These are phyloP conservation scores for Metarhizium brunneum DNA, from an alignment of 2,329 filamentous ascomycete genomes.

Conservation along the genomic window DNA sequence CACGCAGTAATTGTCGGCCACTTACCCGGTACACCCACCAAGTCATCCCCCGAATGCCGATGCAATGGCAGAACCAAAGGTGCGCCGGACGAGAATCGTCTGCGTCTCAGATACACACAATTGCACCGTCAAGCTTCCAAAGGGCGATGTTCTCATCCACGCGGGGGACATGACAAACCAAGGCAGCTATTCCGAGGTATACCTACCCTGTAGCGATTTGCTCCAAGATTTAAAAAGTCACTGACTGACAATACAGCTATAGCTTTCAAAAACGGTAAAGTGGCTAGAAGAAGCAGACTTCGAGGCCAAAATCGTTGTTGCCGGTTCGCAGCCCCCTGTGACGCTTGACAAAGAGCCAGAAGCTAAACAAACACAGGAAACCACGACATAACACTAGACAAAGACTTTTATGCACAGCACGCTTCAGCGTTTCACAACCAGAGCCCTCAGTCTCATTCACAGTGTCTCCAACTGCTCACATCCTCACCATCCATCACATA, in stretches of 20 bases:
- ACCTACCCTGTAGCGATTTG: neutral
- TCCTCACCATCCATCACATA: conserved; percentile 52
- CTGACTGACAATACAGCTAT: neutral
- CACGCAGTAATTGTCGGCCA: no score
- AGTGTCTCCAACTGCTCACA: conserved; percentile 45
- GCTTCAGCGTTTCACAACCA: conserved; percentile 48
- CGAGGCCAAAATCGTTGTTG: conserved; percentile 61
- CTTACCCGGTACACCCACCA: no score
- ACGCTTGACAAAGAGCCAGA: neutral
- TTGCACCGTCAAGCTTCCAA: conserved; percentile 52
- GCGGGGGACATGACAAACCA: conserved; percentile 71
- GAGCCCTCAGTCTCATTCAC: conserved; percentile 37
- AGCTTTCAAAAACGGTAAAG: conserved; percentile 48
- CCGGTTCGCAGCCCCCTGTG: conserved; percentile 35
- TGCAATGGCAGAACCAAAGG: conserved; percentile 7
- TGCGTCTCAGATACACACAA: conserved; percentile 75
- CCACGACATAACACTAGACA: conserved; percentile 64
- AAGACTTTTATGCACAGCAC: conserved; percentile 47
- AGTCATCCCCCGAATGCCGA: neutral
- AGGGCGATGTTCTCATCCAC: conserved; percentile 66
- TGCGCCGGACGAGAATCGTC: conserved; percentile 53
- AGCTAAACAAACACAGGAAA: conserved; percentile 45
- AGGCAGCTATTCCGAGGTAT: conserved; percentile 48
- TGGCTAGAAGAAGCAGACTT: conserved; percentile 63
- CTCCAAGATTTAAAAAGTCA: neutral